Base-by-base conservation (phyloP, 805 yeast genomes). In the Candida nonsorbophila region DNA sequence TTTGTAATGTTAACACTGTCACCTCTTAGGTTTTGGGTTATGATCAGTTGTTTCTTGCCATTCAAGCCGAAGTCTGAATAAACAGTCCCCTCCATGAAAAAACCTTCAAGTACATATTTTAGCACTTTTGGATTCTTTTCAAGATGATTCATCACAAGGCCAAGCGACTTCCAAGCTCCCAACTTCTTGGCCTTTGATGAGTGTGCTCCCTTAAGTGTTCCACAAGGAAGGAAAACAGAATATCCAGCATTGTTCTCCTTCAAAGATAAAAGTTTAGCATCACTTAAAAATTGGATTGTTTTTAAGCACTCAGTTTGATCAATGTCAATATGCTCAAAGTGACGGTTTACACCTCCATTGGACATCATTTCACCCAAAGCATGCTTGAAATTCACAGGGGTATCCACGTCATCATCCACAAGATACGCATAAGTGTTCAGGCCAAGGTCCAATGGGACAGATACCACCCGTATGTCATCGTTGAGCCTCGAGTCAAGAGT, bases 151-250 rank as follows among this genome's bases (percentile, higher is more conserved):
- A 74, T 58, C 4, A 77, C 68, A 16, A 88, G 58, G 3, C 77
- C 83, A 13, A 77, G 62, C 3, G 58, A 51, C 14, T 69, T 67
- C 95, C 95, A 87, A 27, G 37, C 28, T 5, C 41, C 36, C 22
- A 7, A 13, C 27, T 21, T 19, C 16, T 19, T 24, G 20, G 8
- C 9, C 4, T 13, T 7, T 15, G 10, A 24, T 11, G 11, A 7
- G 40, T 37, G 11, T 40, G n/a, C 36, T 28, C 25, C 34, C 33
- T 14, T 7, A 24, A 15, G 34, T 9, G 28, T 36, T 3, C 82
- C 77, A 33, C 87, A 79, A 0, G 97, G 97, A 16, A 88, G 58
- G 30, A 88, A 72, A 0, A 80, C 55, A 0, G 96, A 75, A 57
- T 86, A 85, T 0, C 94, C 94, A 13, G 59, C 45, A 16, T 45